Evolutionary conservation across 441 rosid species (phyloP).

Genomic region (Biscutella laevigata): DNA sequence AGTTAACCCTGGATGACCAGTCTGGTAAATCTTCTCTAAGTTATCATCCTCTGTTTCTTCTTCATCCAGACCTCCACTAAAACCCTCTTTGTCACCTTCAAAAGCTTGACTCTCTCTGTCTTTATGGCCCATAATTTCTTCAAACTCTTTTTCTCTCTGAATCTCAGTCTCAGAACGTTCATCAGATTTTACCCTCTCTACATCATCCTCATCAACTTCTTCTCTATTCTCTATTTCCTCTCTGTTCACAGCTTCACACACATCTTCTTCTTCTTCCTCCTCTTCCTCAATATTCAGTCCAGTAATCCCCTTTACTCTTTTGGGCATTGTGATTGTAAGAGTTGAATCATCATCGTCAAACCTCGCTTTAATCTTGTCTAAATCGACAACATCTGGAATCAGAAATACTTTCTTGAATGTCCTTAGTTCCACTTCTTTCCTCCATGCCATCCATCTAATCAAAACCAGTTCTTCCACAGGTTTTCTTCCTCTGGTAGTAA

Average conservation of each 20-base stretch:
- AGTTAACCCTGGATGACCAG: not conserved
- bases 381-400: conserved; percentile 51
- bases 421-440: conserved; percentile 46
- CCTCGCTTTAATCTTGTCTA: conserved; percentile 62
- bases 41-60: not conserved
- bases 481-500: conserved; percentile 46
- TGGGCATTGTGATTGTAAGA: conserved; percentile 58
- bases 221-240: not conserved
- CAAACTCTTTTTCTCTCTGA: conserved; percentile 3
- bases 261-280: conserved; percentile 23
- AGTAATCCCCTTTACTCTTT: conserved; percentile 42
- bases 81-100: not conserved
- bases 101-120: not conserved
- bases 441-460: conserved; percentile 53
- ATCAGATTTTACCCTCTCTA: not conserved
- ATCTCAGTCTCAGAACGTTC: not conserved
- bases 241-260: not conserved
- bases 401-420: conserved; percentile 42
- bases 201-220: conserved; percentile 12
- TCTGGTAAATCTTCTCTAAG: not conserved
- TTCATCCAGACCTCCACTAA: not conserved
- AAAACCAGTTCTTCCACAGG: conserved; percentile 63
- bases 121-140: not conserved
- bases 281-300: conserved; percentile 52
- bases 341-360: conserved; percentile 44